phyloP scores from a whole-genome alignment of 225 moss, liverwort and hornwort genomes.

The Physcomitrellopsis africana region DNA sequence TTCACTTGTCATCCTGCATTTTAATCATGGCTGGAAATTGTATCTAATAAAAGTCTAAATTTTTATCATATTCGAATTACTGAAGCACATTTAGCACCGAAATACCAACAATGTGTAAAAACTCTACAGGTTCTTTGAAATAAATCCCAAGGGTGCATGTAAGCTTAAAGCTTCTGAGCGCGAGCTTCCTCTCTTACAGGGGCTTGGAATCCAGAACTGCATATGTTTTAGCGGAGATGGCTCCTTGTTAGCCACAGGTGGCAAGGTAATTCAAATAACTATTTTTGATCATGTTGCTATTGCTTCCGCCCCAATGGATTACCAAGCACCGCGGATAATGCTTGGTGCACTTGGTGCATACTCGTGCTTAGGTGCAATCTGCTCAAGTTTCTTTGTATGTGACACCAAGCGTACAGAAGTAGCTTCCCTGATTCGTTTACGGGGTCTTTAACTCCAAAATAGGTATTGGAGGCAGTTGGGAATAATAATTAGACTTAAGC shows the following conservation, averaged over 20 bases:
- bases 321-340: background rate
- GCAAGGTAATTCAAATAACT: conserved; percentile 55
- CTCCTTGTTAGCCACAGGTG: conserved; percentile 76
- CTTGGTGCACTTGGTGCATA: conserved; percentile 1
- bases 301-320: background rate
- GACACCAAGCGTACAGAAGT: background rate
- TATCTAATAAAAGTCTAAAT: background rate
- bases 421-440: background rate
- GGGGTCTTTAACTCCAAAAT: background rate
- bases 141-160: conserved; percentile 40
- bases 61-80: background rate
- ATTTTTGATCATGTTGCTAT: background rate
- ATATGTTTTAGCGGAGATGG: conserved; percentile 79
- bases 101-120: background rate
- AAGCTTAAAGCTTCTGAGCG: conserved; percentile 68
- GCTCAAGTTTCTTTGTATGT: background rate
- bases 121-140: conserved; percentile 61
- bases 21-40: background rate
- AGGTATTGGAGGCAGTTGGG: too few species aligned
- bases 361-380: background rate
- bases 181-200: conserved; percentile 60
- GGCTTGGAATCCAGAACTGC: conserved; percentile 65
- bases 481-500: too few species aligned
- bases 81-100: background rate
- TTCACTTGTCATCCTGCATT: background rate